Percentiles rank a stretch among this genome's conserved stretches.
Evolutionary conservation across 768 basidiomycete genomes (phyloP).

Genomic region (Boletus pseudopeckii): DNA sequence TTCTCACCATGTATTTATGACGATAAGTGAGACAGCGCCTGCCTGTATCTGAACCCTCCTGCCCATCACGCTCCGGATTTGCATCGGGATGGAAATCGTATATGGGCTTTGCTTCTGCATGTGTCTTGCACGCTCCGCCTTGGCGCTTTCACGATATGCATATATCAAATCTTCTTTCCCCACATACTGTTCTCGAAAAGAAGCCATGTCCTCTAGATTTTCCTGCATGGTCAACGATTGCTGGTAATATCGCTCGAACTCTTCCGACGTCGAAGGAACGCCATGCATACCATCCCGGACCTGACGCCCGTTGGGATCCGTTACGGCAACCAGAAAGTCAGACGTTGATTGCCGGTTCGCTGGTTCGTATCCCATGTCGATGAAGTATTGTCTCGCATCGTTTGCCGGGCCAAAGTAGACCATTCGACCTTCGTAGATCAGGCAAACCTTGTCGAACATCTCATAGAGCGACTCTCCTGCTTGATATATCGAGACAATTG

Average conservation of each 20-base stretch:
- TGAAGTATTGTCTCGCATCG: slow-evolving; percentile 56
- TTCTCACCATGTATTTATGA: slow-evolving; percentile 28
- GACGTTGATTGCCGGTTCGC: slow-evolving; percentile 58
- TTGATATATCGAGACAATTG: slow-evolving; percentile 83
- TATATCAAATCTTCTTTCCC: slow-evolving; percentile 41
- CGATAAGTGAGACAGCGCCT: slow-evolving; percentile 36
- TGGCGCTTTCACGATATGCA: slow-evolving; percentile 48
- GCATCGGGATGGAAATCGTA: slow-evolving; percentile 46
- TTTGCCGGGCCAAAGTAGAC: slow-evolving; percentile 57
- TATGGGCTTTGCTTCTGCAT: slow-evolving; percentile 44
- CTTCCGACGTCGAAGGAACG: slow-evolving; percentile 47
- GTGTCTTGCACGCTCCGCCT: slow-evolving; percentile 50
- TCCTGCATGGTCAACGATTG: slow-evolving; percentile 36
- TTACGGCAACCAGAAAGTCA: slow-evolving; percentile 59
- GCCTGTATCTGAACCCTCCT: slow-evolving; percentile 46
- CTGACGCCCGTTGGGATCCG: slow-evolving; percentile 61
- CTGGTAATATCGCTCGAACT: slow-evolving; percentile 52
- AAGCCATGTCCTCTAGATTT: slow-evolving; percentile 48
- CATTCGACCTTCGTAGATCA: slow-evolving; percentile 58
- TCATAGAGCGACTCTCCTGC: slow-evolving; percentile 67
- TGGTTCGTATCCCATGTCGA: slow-evolving; percentile 53
- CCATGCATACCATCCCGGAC: slow-evolving; percentile 29
- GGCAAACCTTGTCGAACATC: slow-evolving; percentile 69
- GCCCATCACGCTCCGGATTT: slow-evolving; percentile 44
- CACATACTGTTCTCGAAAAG: slow-evolving; percentile 45